Base-by-base conservation (phyloP, 2,329 filamentous ascomycete genomes). In the Neoarthrinium moseri region DNA sequence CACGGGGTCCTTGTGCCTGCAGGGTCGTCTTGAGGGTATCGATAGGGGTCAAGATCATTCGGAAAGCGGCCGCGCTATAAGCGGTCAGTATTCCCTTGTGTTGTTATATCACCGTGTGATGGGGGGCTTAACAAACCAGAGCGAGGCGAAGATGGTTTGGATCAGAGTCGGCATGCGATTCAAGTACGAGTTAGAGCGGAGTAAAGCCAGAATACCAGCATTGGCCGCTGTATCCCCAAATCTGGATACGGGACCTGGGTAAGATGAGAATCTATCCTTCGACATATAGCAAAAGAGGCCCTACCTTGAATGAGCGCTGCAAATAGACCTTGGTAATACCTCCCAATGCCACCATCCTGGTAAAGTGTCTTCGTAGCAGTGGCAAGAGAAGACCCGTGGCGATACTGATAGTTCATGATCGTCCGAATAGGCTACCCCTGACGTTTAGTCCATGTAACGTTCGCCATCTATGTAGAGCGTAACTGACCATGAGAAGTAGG, bases 361-460 rank as follows among this genome's bases (percentile, higher is more conserved):
- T 73, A 72, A 2, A 75, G 61, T 0, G 67, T 73, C 13, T 57
- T 52, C 1, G 64, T 67, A 0, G 72, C 70, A 1, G 52, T 41
- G 3, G 61, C 64, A 45, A 75, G 74, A 0, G 67, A 62, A 0
- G 63, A 66, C 2, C 72, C 72, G 30, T 68, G 71, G 2, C 72
- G 72, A 43, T 75, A 75, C 48, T 75, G 72, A 35, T 75, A 75
- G 56, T 75, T 75, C 72, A 75, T 75, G 11, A 75, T 71, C 0
- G 72, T 75, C 5, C 72, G 66, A 4, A 75, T 57, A 4, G 72
- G 73, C 72, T 75, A 32, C n/a, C n/a, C n/a, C n/a, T n/a, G n/a
- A n/a, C n/a, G n/a, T n/a, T n/a, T n/a, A n/a, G n/a, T n/a, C n/a
- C n/a, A n/a, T n/a, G n/a, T n/a, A n/a, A n/a, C n/a, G n/a, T n/a